Evolutionary conservation across 805 yeast genomes (phyloP).

Genomic region (Ogataea wickerhamii): DNA sequence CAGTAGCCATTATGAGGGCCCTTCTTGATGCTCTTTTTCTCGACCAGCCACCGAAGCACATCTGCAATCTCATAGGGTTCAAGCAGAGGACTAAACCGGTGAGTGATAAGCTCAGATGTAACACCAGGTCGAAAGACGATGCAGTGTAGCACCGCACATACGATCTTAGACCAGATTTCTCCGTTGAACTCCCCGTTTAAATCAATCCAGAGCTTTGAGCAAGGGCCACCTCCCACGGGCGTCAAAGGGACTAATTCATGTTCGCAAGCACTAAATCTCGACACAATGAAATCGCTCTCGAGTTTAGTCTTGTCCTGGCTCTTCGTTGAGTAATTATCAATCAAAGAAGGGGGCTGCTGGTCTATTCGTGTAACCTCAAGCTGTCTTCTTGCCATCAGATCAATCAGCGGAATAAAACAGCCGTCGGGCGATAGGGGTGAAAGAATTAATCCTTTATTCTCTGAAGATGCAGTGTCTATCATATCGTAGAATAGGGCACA

Average conservation of each 20-base stretch:
- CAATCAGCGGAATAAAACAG: constrained; percentile 59
- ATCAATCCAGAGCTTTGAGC: constrained; percentile 71
- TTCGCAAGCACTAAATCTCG: constrained; percentile 16
- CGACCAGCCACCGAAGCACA: constrained; percentile 44
- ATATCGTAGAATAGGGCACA: constrained; percentile 46
- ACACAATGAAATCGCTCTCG: constrained; percentile 58
- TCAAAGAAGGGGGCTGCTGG: constrained; percentile 43
- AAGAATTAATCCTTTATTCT: constrained; percentile 50
- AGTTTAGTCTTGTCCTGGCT: constrained; percentile 62
- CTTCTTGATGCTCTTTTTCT: constrained; percentile 34
- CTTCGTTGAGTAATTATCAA: constrained; percentile 71
- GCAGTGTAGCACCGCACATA: constrained; percentile 43
- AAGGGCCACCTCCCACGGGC: constrained; percentile 58
- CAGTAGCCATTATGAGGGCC: constrained; percentile 40
- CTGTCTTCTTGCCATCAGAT: constrained; percentile 42
- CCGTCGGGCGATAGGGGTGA: constrained; percentile 59
- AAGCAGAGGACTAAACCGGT: constrained; percentile 29
- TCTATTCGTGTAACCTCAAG: constrained; percentile 53
- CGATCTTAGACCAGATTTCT: constrained; percentile 55
- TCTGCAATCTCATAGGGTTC: constrained; percentile 36
- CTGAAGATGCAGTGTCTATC: constrained; percentile 38
- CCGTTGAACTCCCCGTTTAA: constrained; percentile 56
- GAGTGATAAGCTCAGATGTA: constrained; percentile 21
- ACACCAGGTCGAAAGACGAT: constrained; percentile 58
- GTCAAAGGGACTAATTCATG: constrained; percentile 28